Evolutionary conservation across 371 early-diverging fungal species (phyloP).

Genomic region (Mortierella sp.): DNA sequence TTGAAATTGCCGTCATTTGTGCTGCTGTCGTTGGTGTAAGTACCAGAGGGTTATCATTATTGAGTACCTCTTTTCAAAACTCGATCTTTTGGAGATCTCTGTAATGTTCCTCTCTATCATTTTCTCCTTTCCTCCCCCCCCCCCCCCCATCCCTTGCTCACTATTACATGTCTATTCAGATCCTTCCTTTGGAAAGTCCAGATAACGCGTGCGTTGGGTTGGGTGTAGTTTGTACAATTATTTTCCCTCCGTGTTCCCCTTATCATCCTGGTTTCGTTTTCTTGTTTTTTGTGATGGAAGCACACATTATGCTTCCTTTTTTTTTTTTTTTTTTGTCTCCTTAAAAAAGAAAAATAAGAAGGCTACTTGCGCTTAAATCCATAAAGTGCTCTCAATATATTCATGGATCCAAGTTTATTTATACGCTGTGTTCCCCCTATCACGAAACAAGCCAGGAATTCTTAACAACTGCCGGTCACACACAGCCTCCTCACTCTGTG

Average conservation of each 20-base stretch:
- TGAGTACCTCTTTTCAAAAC: neutral
- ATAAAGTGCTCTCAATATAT: neutral
- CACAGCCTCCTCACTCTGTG: neutral
- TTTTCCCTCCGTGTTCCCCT: neutral
- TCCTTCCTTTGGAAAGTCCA: neutral
- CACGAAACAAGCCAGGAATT: too few species aligned
- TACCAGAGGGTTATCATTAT: neutral
- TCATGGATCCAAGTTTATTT: neutral
- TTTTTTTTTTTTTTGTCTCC: neutral
- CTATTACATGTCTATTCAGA: neutral
- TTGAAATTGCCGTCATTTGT: conserved; percentile 84
- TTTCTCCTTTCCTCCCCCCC: neutral
- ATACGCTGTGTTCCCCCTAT: too few species aligned
- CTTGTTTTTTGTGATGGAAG: neutral
- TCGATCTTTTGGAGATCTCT: neutral
- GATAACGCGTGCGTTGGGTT: neutral
- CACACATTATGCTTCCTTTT: neutral
- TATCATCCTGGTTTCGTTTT: conserved; percentile 4
- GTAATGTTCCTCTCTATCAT: neutral
- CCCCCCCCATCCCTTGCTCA: neutral
- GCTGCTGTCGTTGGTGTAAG: conserved; percentile 74
- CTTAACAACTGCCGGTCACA: too few species aligned
- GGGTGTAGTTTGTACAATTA: neutral
- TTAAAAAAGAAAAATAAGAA: neutral
- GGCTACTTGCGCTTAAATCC: neutral